A percentile compares a stretch with the other conserved stretches of the same genome.
These are phyloP conservation scores for Paecilomyces formosus DNA, from an alignment of 2,329 filamentous ascomycete genomes.

Conservation along the genomic window DNA sequence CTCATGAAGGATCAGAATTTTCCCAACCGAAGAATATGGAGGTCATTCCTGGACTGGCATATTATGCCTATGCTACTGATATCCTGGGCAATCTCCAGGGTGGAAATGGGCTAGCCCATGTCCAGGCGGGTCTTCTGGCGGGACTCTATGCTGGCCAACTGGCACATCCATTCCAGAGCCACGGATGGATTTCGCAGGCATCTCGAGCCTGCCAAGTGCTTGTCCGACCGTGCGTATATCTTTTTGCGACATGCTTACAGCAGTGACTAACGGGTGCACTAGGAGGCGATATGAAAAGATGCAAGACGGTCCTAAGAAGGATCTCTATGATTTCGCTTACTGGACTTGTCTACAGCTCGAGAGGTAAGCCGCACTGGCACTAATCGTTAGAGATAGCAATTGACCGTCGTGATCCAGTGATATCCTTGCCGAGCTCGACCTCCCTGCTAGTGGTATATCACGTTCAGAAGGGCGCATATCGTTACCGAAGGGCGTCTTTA, in stretches of 20 bases:
- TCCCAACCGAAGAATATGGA: conserved; percentile 60
- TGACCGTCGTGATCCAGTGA: conserved; percentile 50
- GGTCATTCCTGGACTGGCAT: conserved; percentile 79
- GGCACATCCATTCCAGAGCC: conserved; percentile 79
- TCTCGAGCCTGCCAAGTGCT: conserved; percentile 61
- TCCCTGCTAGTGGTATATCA: conserved; percentile 55
- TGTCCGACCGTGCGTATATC: conserved; percentile 58
- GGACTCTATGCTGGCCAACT: conserved; percentile 86
- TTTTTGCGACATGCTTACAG: conserved; percentile 1
- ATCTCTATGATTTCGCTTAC: conserved; percentile 67
- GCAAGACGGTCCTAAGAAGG: conserved; percentile 35
- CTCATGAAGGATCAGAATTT: conserved; percentile 12
- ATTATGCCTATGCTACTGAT: conserved; percentile 78
- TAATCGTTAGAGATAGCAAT: not conserved
- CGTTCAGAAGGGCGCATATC: conserved; percentile 43
- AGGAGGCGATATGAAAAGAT: conserved; percentile 28
- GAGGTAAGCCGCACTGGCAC: conserved; percentile 47
- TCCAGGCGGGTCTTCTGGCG: conserved; percentile 77
- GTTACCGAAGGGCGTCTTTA: conserved; percentile 30
- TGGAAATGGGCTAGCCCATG: conserved; percentile 71
- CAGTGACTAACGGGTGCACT: conserved; percentile 4
- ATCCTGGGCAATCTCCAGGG: conserved; percentile 78
- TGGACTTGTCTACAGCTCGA: conserved; percentile 94
- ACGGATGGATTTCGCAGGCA: conserved; percentile 58
- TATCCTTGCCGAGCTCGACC: conserved; percentile 76